Conservation (phyloP, 768 basidiomycete species). For the Boletus coccyginus region DNA sequence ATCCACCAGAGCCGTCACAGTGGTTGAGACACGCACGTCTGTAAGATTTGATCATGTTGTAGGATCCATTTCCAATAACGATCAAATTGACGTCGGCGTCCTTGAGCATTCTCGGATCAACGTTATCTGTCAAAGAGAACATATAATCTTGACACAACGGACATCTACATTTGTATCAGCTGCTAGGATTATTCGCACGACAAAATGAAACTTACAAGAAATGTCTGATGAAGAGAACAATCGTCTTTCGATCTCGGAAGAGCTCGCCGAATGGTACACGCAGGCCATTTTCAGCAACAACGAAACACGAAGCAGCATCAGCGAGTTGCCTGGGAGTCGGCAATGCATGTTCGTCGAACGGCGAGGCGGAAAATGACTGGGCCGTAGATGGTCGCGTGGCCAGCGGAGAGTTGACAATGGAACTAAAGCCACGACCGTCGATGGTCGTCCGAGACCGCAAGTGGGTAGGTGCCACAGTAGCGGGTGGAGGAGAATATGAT, state of each 20-base stretch:
- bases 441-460: conserved; percentile 22
- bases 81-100: conserved; percentile 57
- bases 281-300: conserved; percentile 67
- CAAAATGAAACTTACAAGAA: conserved; percentile 53
- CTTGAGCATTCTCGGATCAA: conserved; percentile 46
- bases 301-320: conserved; percentile 57
- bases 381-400: conserved; percentile 16
- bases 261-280: conserved; percentile 68
- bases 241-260: conserved; percentile 53
- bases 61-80: conserved; percentile 77
- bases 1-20: not conserved
- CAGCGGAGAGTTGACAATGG: not conserved
- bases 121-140: conserved; percentile 53
- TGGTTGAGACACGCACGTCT: conserved; percentile 40
- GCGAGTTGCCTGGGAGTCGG: conserved; percentile 58
- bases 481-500: conserved; percentile 7
- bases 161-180: conserved; percentile 45
- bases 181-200: not conserved
- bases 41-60: conserved; percentile 75
- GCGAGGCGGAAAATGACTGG: conserved; percentile 7
- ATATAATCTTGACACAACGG: conserved; percentile 88
- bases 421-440: conserved; percentile 11
- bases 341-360: conserved; percentile 43
- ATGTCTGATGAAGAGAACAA: conserved; percentile 85
- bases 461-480: conserved; percentile 14